A percentile compares a stretch with the other conserved stretches of the same genome.
These are phyloP conservation scores for Pestalotiopsis sp. DNA, from an alignment of 2,329 filamentous ascomycete species.

Conservation along the genomic window DNA sequence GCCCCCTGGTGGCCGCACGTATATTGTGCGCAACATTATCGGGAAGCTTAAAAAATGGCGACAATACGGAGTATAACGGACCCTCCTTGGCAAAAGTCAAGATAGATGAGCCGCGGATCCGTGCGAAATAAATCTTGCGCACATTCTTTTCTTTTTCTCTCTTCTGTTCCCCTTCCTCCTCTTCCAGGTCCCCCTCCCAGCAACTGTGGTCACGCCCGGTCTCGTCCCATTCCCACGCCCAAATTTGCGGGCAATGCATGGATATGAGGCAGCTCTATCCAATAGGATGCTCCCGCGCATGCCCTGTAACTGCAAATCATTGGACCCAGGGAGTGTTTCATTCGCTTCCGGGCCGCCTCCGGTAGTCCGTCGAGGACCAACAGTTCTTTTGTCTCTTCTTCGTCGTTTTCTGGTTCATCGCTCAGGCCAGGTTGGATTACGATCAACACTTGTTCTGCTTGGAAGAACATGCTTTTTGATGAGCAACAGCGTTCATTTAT, in stretches of 20 bases:
- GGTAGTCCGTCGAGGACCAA: background rate
- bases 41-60: background rate
- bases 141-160: background rate
- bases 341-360: conserved; percentile 4
- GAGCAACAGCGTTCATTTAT: no score
- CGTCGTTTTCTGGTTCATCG: background rate
- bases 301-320: conserved; percentile 2
- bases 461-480: no score
- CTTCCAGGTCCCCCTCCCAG: background rate
- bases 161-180: background rate
- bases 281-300: conserved; percentile 4
- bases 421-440: background rate
- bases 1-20: background rate
- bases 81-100: background rate
- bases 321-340: background rate
- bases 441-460: no score
- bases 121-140: background rate
- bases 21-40: background rate
- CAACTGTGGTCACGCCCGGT: background rate
- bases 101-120: background rate
- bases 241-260: background rate
- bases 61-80: background rate
- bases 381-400: background rate
- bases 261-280: background rate
- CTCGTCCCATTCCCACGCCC: background rate